phyloP scores from a whole-genome alignment of 23 red algal species.

The Gracilaria gracilis region DNA sequence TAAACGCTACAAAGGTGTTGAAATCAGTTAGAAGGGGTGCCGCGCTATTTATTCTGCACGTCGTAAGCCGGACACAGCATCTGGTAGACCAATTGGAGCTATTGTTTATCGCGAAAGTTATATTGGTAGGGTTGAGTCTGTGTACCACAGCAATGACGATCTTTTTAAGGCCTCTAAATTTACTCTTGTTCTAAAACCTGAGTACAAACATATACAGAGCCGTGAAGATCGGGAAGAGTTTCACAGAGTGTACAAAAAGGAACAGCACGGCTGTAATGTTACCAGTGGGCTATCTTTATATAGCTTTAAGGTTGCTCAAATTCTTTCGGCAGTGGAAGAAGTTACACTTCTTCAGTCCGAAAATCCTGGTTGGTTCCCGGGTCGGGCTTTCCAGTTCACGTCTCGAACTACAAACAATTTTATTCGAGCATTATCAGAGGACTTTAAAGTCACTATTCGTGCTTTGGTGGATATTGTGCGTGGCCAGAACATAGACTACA shows the following conservation, averaged over 20 bases:
- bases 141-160: constrained; percentile 11
- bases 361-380: constrained; percentile 25
- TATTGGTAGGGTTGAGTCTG: neutral
- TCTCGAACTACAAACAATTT: neutral
- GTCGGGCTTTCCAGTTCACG: constrained; percentile 16
- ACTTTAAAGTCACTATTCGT: neutral
- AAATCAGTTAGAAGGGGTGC: neutral
- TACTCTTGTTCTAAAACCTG: neutral
- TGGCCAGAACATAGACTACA: neutral
- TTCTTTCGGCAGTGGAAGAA: neutral
- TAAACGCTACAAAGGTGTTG: neutral
- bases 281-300: no score
- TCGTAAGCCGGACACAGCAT: neutral
- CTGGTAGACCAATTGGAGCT: neutral
- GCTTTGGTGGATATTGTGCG: neutral
- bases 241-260: constrained; percentile 4
- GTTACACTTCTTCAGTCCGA: constrained; percentile 33
- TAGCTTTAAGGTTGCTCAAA: neutral
- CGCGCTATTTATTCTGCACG: constrained; percentile 29
- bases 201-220: no score
- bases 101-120: constrained; percentile 41
- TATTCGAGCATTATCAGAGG: neutral
- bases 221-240: neutral
- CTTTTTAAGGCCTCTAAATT: constrained; percentile 20
- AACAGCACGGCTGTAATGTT: neutral